Percentiles rank a stretch among this genome's conserved stretches.
phyloP scores from a whole-genome alignment of 495 filamentous ascomycete species.

The Tuber magnatum region DNA sequence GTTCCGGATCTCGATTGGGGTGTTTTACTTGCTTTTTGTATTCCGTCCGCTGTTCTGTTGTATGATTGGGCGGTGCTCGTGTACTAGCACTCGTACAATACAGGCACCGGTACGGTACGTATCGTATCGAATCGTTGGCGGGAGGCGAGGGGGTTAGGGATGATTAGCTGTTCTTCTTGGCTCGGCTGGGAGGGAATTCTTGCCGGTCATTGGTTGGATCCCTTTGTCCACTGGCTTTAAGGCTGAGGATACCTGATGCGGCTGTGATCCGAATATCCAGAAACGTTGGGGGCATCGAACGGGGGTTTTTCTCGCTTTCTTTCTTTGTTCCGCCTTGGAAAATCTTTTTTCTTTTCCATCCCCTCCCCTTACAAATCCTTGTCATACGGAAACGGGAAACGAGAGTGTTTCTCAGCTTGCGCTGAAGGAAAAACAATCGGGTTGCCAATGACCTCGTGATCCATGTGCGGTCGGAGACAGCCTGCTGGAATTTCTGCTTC shows the following conservation, averaged over 20 bases:
- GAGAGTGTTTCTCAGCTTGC: neutral
- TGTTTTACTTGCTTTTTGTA: neutral
- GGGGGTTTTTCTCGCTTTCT: neutral
- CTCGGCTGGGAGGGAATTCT: neutral
- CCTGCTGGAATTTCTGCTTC: neutral
- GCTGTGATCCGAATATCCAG: neutral
- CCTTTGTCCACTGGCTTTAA: neutral
- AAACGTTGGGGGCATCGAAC: neutral
- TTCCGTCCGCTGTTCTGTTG: neutral
- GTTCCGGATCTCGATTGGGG: neutral
- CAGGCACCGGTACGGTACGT: neutral
- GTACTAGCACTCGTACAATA: too few species aligned
- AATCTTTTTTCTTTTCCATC: neutral
- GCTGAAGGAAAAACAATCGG: neutral
- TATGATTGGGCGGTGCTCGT: neutral
- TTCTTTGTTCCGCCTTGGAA: too few species aligned
- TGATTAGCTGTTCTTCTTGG: neutral
- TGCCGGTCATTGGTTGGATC: neutral
- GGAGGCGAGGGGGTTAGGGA: neutral
- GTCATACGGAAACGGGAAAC: neutral
- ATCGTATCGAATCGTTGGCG: neutral
- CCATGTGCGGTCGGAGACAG: slow-evolving; percentile 11
- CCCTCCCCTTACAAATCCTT: neutral
- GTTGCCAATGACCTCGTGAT: slow-evolving; percentile 18
- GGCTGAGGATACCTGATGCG: neutral